Conservation (phyloP, 2,329 filamentous ascomycete genomes). For the Talaromyces marneffei region DNA sequence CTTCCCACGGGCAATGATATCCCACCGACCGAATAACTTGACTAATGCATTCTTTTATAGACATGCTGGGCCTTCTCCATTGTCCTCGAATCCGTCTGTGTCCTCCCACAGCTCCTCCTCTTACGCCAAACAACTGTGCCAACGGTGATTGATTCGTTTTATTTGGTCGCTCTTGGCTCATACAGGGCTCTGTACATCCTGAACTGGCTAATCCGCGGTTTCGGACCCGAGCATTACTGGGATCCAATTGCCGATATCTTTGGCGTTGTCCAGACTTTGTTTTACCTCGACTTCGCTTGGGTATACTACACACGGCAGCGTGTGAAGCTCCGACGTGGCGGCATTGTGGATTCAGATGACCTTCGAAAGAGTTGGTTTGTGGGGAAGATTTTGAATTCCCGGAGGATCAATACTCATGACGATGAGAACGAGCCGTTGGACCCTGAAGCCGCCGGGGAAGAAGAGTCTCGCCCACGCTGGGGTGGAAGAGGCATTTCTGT, state of each 20-base stretch:
- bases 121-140: constrained; percentile 92
- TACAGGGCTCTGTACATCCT: constrained; percentile 86
- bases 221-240: constrained; percentile 53
- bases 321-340: constrained; percentile 84
- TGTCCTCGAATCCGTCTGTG: constrained; percentile 83
- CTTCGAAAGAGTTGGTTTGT: constrained; percentile 80
- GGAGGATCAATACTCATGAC: constrained; percentile 23
- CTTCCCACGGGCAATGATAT: too few species aligned
- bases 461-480: constrained; percentile 45
- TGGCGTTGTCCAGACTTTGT: constrained; percentile 78
- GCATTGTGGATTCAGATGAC: constrained; percentile 85
- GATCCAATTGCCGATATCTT: constrained; percentile 76
- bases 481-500: constrained; percentile 55
- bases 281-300: constrained; percentile 94
- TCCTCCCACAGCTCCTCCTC: constrained; percentile 84
- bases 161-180: constrained; percentile 77
- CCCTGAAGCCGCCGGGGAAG: constrained; percentile 26
- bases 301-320: constrained; percentile 91
- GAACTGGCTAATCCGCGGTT: constrained; percentile 76
- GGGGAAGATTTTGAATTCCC: constrained; percentile 63
- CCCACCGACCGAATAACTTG: neutral
- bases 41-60: constrained; percentile 42
- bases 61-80: constrained; percentile 82
- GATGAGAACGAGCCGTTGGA: constrained; percentile 37
- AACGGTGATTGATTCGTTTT: constrained; percentile 95